Conservation (phyloP, 78 protist species). For the Dictyostelium brefeldianum region DNA sequence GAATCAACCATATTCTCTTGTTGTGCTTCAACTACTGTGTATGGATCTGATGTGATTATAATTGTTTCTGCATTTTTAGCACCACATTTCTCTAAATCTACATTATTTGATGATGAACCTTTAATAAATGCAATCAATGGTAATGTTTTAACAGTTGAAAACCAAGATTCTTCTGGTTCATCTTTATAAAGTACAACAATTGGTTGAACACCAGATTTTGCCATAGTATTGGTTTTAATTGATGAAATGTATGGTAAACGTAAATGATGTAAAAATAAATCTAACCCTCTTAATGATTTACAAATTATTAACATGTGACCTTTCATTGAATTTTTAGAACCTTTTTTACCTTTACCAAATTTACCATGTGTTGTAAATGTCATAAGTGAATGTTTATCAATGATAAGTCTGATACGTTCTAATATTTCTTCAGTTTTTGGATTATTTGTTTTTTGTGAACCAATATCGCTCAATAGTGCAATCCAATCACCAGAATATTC, state of each 20-base stretch:
- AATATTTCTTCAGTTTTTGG: constrained; percentile 60
- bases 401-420: constrained; percentile 52
- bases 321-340: constrained; percentile 38
- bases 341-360: constrained; percentile 55
- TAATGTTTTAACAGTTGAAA: constrained; percentile 13
- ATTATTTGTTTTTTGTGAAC: constrained; percentile 51
- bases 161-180: constrained; percentile 75
- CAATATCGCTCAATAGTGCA: constrained; percentile 42
- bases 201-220: constrained; percentile 64
- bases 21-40: neutral
- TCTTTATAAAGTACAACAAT: constrained; percentile 61
- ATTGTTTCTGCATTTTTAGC: constrained; percentile 66
- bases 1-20: constrained; percentile 42
- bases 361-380: constrained; percentile 70
- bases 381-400: constrained; percentile 66
- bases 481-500: constrained; percentile 78
- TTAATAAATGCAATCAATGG: constrained; percentile 71
- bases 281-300: constrained; percentile 33
- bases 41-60: constrained; percentile 57
- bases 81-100: constrained; percentile 59
- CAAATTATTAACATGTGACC: constrained; percentile 65
- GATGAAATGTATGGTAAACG: constrained; percentile 49
- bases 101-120: constrained; percentile 55
- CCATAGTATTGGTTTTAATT: constrained; percentile 10
- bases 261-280: constrained; percentile 47